Evolutionary conservation across 2,329 filamentous ascomycete species (phyloP).

Genomic region (Aspergillus fischeri): DNA sequence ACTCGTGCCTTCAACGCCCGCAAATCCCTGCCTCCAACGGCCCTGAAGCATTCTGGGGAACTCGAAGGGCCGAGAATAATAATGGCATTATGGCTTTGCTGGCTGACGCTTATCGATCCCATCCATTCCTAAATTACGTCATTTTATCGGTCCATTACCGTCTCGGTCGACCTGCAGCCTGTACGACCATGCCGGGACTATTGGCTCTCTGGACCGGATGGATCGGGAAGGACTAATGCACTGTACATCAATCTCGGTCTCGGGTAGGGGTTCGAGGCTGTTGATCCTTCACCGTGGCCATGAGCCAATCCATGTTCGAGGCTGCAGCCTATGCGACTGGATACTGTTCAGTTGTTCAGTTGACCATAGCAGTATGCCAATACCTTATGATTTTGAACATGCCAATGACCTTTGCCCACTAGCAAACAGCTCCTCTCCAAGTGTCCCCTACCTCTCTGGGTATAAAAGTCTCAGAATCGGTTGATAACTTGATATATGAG

Average conservation of each 20-base stretch:
- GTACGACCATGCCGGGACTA: background rate
- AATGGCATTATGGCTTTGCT: background rate
- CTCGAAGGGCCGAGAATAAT: background rate
- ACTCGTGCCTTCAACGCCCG: background rate
- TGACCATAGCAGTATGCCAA: background rate
- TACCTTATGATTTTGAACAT: too few relatives aligned
- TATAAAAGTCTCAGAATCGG: background rate
- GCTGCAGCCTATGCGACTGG: background rate
- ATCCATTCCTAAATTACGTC: conserved; percentile 13
- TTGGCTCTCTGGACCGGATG: background rate
- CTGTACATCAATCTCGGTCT: background rate
- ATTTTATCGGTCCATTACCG: conserved; percentile 14
- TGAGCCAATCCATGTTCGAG: background rate
- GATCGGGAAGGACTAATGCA: background rate
- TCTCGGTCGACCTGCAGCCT: background rate
- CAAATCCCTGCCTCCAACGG: background rate
- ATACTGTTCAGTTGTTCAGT: background rate
- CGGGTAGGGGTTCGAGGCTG: background rate
- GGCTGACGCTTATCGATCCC: background rate
- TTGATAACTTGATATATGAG: background rate
- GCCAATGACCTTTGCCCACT: too few relatives aligned
- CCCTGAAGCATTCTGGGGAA: background rate
- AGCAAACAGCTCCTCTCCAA: too few relatives aligned
- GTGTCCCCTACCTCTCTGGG: too few relatives aligned
- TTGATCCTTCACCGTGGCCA: background rate